Base-by-base conservation (phyloP, 2,329 filamentous ascomycete genomes). In the Bipolaris cookei region DNA sequence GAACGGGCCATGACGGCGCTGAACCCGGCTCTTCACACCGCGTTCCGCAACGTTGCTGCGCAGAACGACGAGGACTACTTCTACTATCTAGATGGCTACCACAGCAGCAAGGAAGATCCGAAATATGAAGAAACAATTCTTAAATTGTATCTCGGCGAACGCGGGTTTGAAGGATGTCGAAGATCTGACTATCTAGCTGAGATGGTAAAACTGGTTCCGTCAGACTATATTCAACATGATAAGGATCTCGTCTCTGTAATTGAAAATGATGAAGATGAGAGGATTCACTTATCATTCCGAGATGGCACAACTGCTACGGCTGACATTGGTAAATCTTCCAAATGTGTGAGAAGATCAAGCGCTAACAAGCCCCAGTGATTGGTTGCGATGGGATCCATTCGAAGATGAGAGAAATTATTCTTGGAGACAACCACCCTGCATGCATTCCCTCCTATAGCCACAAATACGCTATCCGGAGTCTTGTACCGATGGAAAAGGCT, bases 1-100 rank as follows among this genome's bases (percentile, higher is more conserved):
- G 74, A 79, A 38, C 78, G 79, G 23, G 80, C 83, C 2, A 81
- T 86, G 78, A 72, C 72, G 2, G 67, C 81, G 0, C 80, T 84
- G 51, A 77, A 81, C 42, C 80, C 80, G 1, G 69, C 69, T 71
- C 0, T 62, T n/a, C 41, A 54, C 20, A 23, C 49, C 14, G 53
- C 52, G 80, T 81, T 32, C 58, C 66, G 76, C 13, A 73, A 71
- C 35, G 65, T 71, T 8, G 66, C 65, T 1, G 76, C 75, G 14
- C 50, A 55, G 32, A 79, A 78, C 46, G 28, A 45, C 25, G 42
- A 45, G 23, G 42, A 45, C 28, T 16, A 45, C 16, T 45, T 45
- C 14, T 45, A 45, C 23, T 45, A 45, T 45, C 18, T 45, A 7
- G 23, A 45, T 18, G 50, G 46, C 8, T 47, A 51, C 14, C 49